Evolutionary conservation across 1,139 yeast genomes (phyloP).

Genomic region (Pichia kudriavzevii): DNA sequence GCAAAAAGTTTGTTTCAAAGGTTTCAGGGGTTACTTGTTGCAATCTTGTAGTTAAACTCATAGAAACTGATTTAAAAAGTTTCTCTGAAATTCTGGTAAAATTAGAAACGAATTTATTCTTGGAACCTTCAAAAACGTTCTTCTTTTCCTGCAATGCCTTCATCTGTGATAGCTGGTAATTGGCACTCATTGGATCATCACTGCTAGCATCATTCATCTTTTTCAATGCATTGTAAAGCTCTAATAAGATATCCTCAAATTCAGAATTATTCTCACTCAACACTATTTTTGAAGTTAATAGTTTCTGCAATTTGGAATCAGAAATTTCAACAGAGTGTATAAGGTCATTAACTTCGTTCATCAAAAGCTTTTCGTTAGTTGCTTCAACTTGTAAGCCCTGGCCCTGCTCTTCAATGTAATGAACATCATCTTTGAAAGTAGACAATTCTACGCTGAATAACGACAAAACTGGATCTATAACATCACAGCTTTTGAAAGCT

Average conservation of each 20-base stretch:
- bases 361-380: slow-evolving; percentile 68
- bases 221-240: slow-evolving; percentile 54
- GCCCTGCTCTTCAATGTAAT: slow-evolving; percentile 65
- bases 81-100: slow-evolving; percentile 37
- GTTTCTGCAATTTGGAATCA: slow-evolving; percentile 42
- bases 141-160: slow-evolving; percentile 66
- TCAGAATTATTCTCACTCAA: slow-evolving; percentile 35
- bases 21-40: slow-evolving; percentile 8
- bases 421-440: slow-evolving; percentile 59
- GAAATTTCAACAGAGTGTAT: slow-evolving; percentile 64
- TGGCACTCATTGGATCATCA: slow-evolving; percentile 21
- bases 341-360: slow-evolving; percentile 61
- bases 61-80: slow-evolving; percentile 36
- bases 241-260: slow-evolving; percentile 55
- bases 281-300: slow-evolving; percentile 45
- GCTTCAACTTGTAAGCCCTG: slow-evolving; percentile 81
- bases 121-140: slow-evolving; percentile 51
- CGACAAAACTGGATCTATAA: slow-evolving; percentile 48
- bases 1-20: slow-evolving; percentile 13
- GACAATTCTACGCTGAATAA: slow-evolving; percentile 52
- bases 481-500: slow-evolving; percentile 58
- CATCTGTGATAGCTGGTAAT: slow-evolving; percentile 56
- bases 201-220: slow-evolving; percentile 47
- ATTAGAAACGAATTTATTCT: slow-evolving; percentile 43
- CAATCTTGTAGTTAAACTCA: slow-evolving; percentile 29